These are phyloP conservation scores for Prunus yedoensis DNA, from an alignment of 331 rosid species.

Conservation along the genomic window DNA sequence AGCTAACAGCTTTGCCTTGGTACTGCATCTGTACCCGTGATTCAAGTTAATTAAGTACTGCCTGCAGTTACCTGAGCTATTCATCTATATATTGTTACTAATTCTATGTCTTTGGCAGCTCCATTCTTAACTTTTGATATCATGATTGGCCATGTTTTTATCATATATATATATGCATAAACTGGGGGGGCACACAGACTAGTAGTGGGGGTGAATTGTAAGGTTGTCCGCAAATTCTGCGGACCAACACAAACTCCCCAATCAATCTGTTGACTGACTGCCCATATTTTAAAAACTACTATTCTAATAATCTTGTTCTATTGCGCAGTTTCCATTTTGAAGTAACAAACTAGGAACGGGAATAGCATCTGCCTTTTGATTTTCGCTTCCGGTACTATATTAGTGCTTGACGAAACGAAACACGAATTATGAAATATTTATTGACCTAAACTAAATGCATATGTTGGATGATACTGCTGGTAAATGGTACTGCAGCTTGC, in stretches of 20 bases:
- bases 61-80: background rate
- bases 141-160: background rate
- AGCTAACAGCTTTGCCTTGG: background rate
- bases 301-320: too few relatives aligned
- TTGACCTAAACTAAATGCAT: too few relatives aligned
- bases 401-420: too few relatives aligned
- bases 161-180: background rate
- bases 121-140: background rate
- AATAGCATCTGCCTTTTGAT: too few relatives aligned
- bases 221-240: background rate
- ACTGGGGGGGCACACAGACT: background rate
- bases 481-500: too few relatives aligned
- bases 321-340: too few relatives aligned
- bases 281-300: too few relatives aligned
- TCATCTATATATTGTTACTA: too few relatives aligned
- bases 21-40: background rate
- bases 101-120: background rate
- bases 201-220: background rate
- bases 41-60: background rate
- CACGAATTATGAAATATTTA: too few relatives aligned
- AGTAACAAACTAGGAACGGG: too few relatives aligned
- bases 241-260: background rate
- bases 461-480: too few relatives aligned
- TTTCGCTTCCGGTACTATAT: too few relatives aligned
- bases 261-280: background rate